A percentile compares a stretch with the other conserved stretches of the same genome.
Evolutionary conservation across 2,329 filamentous ascomycete species (phyloP).

Genomic region (Colletotrichum brevisporum): DNA sequence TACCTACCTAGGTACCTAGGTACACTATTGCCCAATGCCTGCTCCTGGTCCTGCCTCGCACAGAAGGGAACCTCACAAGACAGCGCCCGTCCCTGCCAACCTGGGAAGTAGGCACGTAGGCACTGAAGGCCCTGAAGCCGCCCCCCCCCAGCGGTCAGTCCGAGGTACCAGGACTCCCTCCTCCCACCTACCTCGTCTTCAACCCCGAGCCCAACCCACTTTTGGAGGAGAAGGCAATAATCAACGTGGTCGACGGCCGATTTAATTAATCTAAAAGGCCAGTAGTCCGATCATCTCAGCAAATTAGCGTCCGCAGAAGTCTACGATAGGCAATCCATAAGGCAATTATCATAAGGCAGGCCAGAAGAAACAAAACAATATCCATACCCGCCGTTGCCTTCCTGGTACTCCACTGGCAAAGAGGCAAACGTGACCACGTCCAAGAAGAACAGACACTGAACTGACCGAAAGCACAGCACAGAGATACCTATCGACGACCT

Average conservation of each 20-base stretch:
- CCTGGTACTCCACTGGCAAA: not conserved
- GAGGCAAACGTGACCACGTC: not conserved
- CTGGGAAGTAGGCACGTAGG: not conserved
- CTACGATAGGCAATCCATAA: conserved; percentile 28
- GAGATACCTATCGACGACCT: too few species aligned
- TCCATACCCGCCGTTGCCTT: conserved; percentile 30
- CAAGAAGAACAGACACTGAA: not conserved
- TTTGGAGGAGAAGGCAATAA: conserved; percentile 30
- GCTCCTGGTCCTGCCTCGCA: conserved; percentile 13
- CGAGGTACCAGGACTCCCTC: not conserved
- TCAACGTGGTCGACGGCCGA: conserved; percentile 16
- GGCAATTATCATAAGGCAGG: not conserved
- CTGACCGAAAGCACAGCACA: conserved; percentile 6
- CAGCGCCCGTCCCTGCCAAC: too few species aligned
- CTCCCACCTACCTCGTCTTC: not conserved
- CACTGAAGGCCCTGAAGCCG: conserved; percentile 18
- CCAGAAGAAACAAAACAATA: conserved; percentile 26
- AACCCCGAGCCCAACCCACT: conserved; percentile 13
- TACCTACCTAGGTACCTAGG: too few species aligned
- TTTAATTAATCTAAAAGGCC: conserved; percentile 24
- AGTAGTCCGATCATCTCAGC: conserved; percentile 14
- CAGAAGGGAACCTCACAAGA: not conserved
- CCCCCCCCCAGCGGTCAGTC: conserved; percentile 19
- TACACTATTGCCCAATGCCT: conserved; percentile 1
- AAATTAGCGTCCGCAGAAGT: conserved; percentile 25